Evolutionary conservation across 225 moss, liverwort and hornwort species (phyloP), one percentile per base, ranked within the genome.

Genomic region (Rhytidiadelphus loreus): DNA sequence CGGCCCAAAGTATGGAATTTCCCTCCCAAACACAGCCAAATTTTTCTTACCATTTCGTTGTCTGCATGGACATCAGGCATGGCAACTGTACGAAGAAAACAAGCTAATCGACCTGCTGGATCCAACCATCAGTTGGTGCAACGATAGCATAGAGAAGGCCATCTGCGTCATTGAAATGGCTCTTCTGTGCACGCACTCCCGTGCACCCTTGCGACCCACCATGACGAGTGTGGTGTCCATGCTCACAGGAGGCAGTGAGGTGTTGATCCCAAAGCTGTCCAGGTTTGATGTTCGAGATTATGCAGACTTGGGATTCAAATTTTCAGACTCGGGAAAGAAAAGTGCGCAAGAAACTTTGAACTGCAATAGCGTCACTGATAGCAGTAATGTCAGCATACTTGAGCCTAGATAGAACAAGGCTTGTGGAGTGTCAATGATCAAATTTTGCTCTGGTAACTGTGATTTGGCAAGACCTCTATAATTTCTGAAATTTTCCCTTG

Each of bases 221-320:
- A 96, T 96, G 96, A 92, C 92, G 26, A 76, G 86, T 7, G 95
- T 96, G 59, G 94, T 93, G 83, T 91, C 94, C 9, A 92, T 96
- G 77, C 72, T 95, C n/a, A 86, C 88, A 11, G 92, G 90, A 53
- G 94, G 87, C 33, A 88, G 80, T 5, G 88, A 89, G 44, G 64
- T 89, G 19, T 11, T 68, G 50, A 57, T 92, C 17, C 88, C 89
- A 0, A 89, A 86, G 41, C 60, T 89, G 33, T 66, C 87, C 39
- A 88, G 88, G 53, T 89, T 89, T 19, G 89, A 92, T 80, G 92
- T 86, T 61, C 92, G 91, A 73, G 91, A 91, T 37, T 89, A 89
- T 17, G 86, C 88, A 12, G 87, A 89, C 37, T 56, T 91, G 80
- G 88, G 78, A 24, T 89, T 88, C 68, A 86, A 89, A n/a, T n/a